phyloP scores from a whole-genome alignment of 768 basidiomycete species.

The Coprinopsis sp. region DNA sequence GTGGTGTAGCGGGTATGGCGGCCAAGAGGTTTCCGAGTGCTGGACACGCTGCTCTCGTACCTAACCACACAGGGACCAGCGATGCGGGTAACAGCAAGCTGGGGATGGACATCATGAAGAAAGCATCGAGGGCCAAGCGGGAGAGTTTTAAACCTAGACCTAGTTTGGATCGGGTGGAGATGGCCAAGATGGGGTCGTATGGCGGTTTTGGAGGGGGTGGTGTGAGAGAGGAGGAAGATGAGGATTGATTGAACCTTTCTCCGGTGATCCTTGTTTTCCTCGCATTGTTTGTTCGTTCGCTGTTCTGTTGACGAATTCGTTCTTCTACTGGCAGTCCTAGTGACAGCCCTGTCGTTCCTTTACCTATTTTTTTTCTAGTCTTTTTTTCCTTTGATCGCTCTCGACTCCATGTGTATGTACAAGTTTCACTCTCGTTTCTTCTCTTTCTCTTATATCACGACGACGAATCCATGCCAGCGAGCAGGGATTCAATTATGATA shows the following conservation, averaged over 20 bases:
- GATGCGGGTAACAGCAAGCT: slow-evolving; percentile 22
- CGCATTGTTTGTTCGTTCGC: neutral
- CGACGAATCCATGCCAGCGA: no score
- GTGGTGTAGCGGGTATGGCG: slow-evolving; percentile 15
- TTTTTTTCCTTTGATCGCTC: no score
- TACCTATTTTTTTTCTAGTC: no score
- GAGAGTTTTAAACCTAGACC: slow-evolving; percentile 85
- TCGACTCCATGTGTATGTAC: no score
- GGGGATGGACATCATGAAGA: no score
- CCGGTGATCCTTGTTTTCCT: neutral
- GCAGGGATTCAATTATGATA: no score
- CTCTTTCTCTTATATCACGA: no score
- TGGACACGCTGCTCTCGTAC: slow-evolving; percentile 23
- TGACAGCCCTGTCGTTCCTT: no score
- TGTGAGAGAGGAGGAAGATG: slow-evolving; percentile 46
- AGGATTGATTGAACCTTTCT: slow-evolving; percentile 26
- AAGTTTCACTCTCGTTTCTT: no score
- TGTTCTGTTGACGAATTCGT: no score
- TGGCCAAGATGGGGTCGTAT: slow-evolving; percentile 21
- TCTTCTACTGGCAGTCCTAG: no score
- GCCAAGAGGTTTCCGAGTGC: slow-evolving; percentile 18
- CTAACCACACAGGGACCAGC: slow-evolving; percentile 11
- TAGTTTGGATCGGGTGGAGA: slow-evolving; percentile 52
- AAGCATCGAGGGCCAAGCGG: slow-evolving; percentile 49
- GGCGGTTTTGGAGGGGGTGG: slow-evolving; percentile 30